Evolutionary conservation across 2,329 filamentous ascomycete species (phyloP).

Genomic region (Byssochlamys sp.): DNA sequence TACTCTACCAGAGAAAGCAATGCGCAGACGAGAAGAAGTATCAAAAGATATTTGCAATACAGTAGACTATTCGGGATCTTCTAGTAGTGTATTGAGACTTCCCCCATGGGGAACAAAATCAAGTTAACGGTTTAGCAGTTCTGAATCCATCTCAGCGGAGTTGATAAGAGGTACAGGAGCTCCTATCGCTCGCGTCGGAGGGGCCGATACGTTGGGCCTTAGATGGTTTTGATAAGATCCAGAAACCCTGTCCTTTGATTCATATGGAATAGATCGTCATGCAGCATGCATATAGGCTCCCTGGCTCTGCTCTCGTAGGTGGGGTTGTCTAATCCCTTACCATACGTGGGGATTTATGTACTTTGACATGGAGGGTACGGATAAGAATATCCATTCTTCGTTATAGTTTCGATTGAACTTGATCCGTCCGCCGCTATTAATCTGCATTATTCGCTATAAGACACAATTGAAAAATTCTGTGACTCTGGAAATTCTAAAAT

Average conservation of each 20-base stretch:
- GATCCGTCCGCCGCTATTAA: background rate
- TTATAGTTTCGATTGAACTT: no score
- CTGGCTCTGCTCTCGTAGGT: no score
- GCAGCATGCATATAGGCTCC: no score
- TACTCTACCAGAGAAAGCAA: background rate
- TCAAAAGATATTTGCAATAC: background rate
- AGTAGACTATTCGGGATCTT: background rate
- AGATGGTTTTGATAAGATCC: background rate
- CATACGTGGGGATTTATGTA: background rate
- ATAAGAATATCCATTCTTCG: no score
- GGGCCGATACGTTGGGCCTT: background rate
- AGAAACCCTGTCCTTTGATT: no score
- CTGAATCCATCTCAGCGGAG: background rate
- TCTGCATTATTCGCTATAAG: background rate
- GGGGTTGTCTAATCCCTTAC: no score
- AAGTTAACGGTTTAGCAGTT: background rate
- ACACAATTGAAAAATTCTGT: background rate
- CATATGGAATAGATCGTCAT: no score
- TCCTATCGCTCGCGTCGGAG: background rate
- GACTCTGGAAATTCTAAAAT: background rate
- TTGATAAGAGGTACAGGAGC: background rate
- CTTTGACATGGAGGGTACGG: no score
- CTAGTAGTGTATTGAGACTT: background rate
- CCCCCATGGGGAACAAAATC: background rate
- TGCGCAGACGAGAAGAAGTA: background rate